Evolutionary conservation across 192 early-diverging fungal genomes (phyloP), one percentile per base, ranked within the genome.

Genomic region (Spizellomyces punctatus): DNA sequence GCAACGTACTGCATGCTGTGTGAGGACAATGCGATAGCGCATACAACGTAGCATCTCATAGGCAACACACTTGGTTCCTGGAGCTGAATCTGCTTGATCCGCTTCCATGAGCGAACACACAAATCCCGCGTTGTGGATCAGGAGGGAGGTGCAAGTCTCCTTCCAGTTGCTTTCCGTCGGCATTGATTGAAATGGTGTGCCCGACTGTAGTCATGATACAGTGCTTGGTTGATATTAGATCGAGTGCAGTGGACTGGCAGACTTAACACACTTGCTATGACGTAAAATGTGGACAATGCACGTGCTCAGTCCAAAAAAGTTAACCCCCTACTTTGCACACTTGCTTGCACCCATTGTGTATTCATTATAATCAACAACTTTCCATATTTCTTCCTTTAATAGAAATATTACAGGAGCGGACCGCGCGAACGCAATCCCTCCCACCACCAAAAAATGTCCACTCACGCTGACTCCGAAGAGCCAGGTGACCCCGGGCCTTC

Each of bases 1-100:
- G 63, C 63, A 21, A 64, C 63, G 5, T 45, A 64, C 63, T 64
- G 5, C 10, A 46, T 46, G 16, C 16, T 1, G 21, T 17, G 4
- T n/a, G 1, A n/a, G 19, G 19, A 46, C 8, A 16, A 64, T n/a
- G 5, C 16, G 17, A 46, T 10, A 4, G 12, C 58, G 4, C 59
- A 14, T 14, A 27, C 59, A 61, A 61, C 10, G 59, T 36, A 36
- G 3, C 27, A 36, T 36, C 12, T 61, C 14, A 61, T 17, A 1
- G 10, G 4, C 14, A 41, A 12, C 36, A 45, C 12, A 64, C 63
- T 41, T 67, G 66, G 22, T 67, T 67, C 42, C 66, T 5, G 0
- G 66, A 55, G 50, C 66, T 67, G 54, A 67, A 67, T 46, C 66
- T n/a, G 16, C 36, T 45, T 6, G 55, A 61, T 21, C 66, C 66